These are phyloP conservation scores for Panicum miliaceum DNA, from an alignment of 176 grass and related monocot species.

Conservation along the genomic window DNA sequence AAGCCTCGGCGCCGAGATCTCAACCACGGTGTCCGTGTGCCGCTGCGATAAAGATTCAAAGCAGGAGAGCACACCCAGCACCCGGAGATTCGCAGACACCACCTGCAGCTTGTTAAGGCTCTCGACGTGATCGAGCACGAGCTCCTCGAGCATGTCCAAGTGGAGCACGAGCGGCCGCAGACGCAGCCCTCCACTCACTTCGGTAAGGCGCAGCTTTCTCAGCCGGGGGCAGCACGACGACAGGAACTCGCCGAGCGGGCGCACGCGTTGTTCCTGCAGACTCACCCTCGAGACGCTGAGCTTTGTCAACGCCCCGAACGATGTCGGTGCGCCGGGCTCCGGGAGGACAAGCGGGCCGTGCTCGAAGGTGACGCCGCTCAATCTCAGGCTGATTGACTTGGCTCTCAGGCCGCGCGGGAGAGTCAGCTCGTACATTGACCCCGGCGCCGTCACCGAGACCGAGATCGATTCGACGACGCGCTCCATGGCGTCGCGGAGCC, in stretches of 20 bases:
- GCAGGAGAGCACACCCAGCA: constrained; percentile 2
- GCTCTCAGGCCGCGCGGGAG: constrained; percentile 15
- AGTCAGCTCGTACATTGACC: not conserved
- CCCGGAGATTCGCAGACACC: not conserved
- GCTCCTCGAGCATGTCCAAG: constrained; percentile 35
- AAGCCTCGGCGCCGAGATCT: too few relatives aligned
- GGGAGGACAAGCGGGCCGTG: not conserved
- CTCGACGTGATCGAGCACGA: not conserved
- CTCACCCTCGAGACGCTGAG: constrained; percentile 17
- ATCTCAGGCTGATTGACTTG: not conserved
- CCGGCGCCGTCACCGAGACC: not conserved
- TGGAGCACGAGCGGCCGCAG: constrained; percentile 1
- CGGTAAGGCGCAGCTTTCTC: constrained; percentile 7
- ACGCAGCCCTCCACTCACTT: fast-evolving
- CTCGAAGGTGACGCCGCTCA: not conserved
- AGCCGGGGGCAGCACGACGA: constrained; percentile 30
- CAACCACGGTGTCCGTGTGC: not conserved
- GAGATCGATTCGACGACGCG: constrained; percentile 11
- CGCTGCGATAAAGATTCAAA: not conserved
- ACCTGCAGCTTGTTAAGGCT: not conserved
- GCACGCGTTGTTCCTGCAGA: not conserved
- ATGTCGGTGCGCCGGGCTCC: not conserved
- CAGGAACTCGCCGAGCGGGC: constrained; percentile 12
- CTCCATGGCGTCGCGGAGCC: constrained; percentile 27
- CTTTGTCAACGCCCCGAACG: not conserved